These are phyloP conservation scores for Dianthus caryophyllus DNA, from an alignment of 148 eudicot species.

Conservation along the genomic window DNA sequence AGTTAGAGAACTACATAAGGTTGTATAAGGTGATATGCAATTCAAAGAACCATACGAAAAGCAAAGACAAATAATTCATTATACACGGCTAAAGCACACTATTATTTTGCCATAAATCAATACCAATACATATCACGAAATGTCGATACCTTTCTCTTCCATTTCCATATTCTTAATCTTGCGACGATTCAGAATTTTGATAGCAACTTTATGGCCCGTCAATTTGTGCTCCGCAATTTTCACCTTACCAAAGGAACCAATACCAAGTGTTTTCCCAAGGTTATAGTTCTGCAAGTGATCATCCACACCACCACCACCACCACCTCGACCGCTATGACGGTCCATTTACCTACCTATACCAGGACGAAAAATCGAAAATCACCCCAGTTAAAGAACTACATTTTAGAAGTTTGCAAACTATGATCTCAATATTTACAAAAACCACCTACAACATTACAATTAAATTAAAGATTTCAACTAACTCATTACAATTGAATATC, in stretches of 20 bases:
- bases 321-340: conserved; percentile 52
- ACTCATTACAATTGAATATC: background rate
- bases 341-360: conserved; percentile 46
- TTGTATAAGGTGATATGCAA: background rate
- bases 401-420: background rate
- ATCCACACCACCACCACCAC: conserved; percentile 38
- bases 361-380: background rate
- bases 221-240: conserved; percentile 84
- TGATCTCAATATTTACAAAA: background rate
- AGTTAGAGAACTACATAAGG: background rate
- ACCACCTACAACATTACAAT: background rate
- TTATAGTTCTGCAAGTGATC: conserved; percentile 63
- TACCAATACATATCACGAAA: conserved; percentile 5
- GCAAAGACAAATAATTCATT: background rate
- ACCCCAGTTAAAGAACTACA: background rate
- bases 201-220: conserved; percentile 87
- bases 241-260: conserved; percentile 97
- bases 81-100: background rate
- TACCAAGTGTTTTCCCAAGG: conserved; percentile 93
- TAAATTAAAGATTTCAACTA: background rate
- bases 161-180: conserved; percentile 90
- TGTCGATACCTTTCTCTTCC: conserved; percentile 83
- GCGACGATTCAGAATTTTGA: conserved; percentile 85
- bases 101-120: background rate
- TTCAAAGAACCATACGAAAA: background rate